These are phyloP conservation scores for Aureobasidium vineae DNA, from an alignment of 2,329 filamentous ascomycete species.

Conservation along the genomic window DNA sequence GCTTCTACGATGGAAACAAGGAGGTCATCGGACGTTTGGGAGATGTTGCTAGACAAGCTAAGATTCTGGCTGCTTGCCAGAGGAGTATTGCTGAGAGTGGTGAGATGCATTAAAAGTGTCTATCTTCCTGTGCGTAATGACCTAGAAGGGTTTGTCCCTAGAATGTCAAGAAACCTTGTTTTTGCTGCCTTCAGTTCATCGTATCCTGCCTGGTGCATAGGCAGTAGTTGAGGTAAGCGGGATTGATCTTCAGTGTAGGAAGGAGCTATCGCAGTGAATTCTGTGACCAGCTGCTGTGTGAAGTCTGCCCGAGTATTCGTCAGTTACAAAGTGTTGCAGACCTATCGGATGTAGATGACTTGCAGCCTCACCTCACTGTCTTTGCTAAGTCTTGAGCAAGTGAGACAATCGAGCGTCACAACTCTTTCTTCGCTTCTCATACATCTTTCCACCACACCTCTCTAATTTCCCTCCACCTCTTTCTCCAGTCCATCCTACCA, in stretches of 20 bases:
- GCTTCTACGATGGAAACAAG: constrained; percentile 80
- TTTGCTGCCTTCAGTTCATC: neutral
- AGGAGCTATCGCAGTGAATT: too few relatives aligned
- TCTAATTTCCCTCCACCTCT: neutral
- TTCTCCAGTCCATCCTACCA: neutral
- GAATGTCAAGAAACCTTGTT: neutral
- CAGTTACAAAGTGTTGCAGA: too few relatives aligned
- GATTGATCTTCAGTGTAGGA: too few relatives aligned
- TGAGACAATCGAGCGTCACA: neutral
- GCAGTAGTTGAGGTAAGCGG: too few relatives aligned
- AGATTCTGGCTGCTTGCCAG: constrained; percentile 37
- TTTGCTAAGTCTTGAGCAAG: neutral
- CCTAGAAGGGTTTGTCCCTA: neutral
- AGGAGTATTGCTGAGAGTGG: constrained; percentile 42
- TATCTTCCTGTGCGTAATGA: neutral
- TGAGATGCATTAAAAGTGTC: constrained; percentile 30
- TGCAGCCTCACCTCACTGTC: neutral
- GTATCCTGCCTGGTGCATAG: too few relatives aligned
- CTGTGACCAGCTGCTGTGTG: too few relatives aligned
- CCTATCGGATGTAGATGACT: too few relatives aligned
- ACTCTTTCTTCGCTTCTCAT: neutral
- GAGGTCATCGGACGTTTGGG: constrained; percentile 72
- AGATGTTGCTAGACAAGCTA: constrained; percentile 61
- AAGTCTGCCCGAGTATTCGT: too few relatives aligned
- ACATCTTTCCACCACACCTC: neutral